phyloP scores from a whole-genome alignment of 345 rosid species.

The Syzygium aromaticum region DNA sequence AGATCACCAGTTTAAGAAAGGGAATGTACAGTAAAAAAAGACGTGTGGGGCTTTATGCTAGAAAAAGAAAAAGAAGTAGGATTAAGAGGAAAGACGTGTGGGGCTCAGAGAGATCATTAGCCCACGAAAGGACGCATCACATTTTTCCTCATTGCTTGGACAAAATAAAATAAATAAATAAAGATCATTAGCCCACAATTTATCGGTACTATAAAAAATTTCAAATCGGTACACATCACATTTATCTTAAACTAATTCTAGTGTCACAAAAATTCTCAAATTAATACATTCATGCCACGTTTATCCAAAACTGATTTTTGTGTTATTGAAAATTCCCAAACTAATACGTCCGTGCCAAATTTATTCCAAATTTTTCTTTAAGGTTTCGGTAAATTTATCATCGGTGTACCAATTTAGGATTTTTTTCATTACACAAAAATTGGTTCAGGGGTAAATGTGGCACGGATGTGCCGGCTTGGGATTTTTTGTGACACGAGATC shows the following conservation, averaged over 20 bases:
- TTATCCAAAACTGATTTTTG: too few species aligned
- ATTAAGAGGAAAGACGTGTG: background rate
- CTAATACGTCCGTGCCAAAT: accelerated
- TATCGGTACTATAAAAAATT: too few species aligned
- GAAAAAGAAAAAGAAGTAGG: background rate
- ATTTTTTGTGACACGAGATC: too few species aligned
- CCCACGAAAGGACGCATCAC: background rate
- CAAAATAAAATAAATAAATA: background rate
- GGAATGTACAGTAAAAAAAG: background rate
- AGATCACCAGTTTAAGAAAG: background rate
- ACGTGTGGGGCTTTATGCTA: background rate
- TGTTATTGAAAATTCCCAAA: background rate
- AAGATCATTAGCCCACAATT: background rate
- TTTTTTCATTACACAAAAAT: too few species aligned
- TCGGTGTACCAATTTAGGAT: too few species aligned
- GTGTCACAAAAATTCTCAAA: background rate
- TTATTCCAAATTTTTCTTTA: too few species aligned
- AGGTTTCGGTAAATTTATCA: too few species aligned
- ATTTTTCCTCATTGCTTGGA: background rate
- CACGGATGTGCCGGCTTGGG: too few species aligned
- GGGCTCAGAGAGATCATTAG: background rate
- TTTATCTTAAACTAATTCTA: too few species aligned
- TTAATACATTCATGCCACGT: too few species aligned
- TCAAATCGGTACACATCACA: too few species aligned
- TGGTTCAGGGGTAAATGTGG: too few species aligned